phyloP scores from a whole-genome alignment of 73 alveolate genomes.

The Paramecium pentaurelia region DNA sequence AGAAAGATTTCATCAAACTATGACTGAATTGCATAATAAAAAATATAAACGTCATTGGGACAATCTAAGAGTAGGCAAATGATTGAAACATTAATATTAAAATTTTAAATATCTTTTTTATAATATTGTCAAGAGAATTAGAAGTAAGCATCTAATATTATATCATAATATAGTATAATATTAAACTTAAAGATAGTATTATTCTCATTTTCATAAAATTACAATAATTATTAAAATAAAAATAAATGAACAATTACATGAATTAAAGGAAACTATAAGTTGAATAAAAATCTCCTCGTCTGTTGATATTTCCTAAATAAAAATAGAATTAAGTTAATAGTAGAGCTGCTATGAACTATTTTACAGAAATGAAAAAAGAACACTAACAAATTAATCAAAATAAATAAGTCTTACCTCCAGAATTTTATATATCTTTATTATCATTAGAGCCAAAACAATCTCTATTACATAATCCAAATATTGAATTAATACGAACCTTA shows the following conservation, averaged over 20 bases:
- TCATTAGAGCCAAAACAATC: neutral
- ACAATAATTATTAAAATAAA: neutral
- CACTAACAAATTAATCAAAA: neutral
- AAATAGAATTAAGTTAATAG: neutral
- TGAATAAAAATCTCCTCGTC: neutral
- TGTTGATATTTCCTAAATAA: neutral
- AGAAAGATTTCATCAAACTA: neutral
- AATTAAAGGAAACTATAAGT: neutral
- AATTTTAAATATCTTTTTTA: neutral
- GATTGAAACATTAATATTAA: neutral
- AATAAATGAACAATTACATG: neutral
- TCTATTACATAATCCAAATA: neutral
- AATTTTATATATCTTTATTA: neutral
- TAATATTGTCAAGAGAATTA: constrained; percentile 37
- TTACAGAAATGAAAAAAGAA: constrained; percentile 20
- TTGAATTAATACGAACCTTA: neutral
- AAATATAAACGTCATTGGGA: neutral
- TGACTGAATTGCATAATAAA: constrained; percentile 31
- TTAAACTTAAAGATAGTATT: neutral
- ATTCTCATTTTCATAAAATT: neutral
- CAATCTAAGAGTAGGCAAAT: neutral
- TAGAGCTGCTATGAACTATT: neutral
- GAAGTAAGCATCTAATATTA: neutral
- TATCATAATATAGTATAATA: neutral
- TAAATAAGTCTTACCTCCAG: neutral